Percentiles rank a stretch among this genome's conserved stretches.
These are phyloP conservation scores for Pseudodiploospora longispora DNA, from an alignment of 2,329 filamentous ascomycete species.

Conservation along the genomic window DNA sequence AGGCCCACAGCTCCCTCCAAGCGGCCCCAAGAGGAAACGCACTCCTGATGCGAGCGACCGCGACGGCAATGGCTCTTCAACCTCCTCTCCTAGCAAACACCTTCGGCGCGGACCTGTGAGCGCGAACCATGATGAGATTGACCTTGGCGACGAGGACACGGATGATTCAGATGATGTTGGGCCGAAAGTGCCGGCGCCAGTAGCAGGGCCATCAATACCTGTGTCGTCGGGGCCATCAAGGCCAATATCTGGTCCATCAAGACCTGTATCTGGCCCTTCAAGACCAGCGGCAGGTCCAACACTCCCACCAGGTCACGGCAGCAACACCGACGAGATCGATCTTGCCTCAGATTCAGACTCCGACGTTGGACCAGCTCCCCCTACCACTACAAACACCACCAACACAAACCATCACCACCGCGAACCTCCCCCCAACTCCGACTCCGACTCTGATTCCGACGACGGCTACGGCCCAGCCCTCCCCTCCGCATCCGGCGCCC, in stretches of 20 bases:
- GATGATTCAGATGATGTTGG: slow-evolving; percentile 28
- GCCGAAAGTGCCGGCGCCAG: slow-evolving; percentile 22
- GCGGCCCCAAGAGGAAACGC: slow-evolving; percentile 57
- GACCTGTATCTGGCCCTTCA: slow-evolving; percentile 1
- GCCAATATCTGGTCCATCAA: slow-evolving; percentile 5
- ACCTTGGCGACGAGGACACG: slow-evolving; percentile 25
- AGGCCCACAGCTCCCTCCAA: slow-evolving; percentile 61
- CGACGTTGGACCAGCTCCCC: slow-evolving; percentile 31
- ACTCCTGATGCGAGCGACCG: slow-evolving; percentile 28
- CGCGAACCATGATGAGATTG: slow-evolving; percentile 41
- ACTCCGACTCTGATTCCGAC: slow-evolving; percentile 31
- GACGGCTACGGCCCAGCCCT: slow-evolving; percentile 54
- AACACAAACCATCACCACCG: too few species aligned
- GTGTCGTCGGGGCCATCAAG: slow-evolving; percentile 4
- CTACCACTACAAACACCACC: slow-evolving; percentile 21
- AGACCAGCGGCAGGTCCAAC: slow-evolving; percentile 15
- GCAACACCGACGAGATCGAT: slow-evolving; percentile 34
- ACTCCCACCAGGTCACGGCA: slow-evolving; percentile 2
- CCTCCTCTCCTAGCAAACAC: slow-evolving; percentile 35
- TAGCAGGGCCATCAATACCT: slow-evolving; percentile 4
- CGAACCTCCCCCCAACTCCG: slow-evolving; percentile 9
- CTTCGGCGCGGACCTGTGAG: slow-evolving; percentile 18
- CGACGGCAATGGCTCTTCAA: slow-evolving; percentile 14
- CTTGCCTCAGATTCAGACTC: slow-evolving; percentile 25
- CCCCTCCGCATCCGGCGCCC: slow-evolving; percentile 38